Evolutionary conservation across 345 rosid species (phyloP).

Genomic region (Eucalyptus guilfoylei): DNA sequence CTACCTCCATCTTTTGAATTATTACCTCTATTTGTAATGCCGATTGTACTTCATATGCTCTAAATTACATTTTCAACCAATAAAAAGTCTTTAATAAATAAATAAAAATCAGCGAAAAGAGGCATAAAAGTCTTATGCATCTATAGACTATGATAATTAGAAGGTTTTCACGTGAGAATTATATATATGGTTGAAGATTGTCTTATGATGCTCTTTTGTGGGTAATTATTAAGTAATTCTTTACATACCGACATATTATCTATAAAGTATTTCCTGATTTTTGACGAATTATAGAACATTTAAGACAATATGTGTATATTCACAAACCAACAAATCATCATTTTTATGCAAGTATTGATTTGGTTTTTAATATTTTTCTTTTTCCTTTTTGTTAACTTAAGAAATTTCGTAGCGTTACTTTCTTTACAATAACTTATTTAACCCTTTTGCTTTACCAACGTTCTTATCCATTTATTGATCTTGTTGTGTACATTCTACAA

Average conservation of each 20-base stretch:
- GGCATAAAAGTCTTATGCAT: background rate
- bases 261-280: background rate
- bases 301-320: background rate
- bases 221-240: background rate
- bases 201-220: background rate
- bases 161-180: background rate
- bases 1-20: background rate
- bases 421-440: background rate
- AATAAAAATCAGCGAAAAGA: background rate
- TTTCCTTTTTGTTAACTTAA: background rate
- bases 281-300: background rate
- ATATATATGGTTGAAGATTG: background rate
- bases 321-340: background rate
- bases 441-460: background rate
- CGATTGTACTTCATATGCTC: background rate
- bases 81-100: background rate
- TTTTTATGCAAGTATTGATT: background rate
- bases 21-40: background rate
- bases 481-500: background rate
- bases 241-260: background rate
- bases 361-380: no score
- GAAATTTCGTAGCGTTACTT: background rate
- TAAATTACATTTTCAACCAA: background rate
- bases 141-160: background rate
- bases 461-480: background rate